Percentiles rank a stretch among this genome's conserved stretches.
Evolutionary conservation across 1,139 yeast species (phyloP).

Genomic region (Pneumocystis oryctolagi): DNA sequence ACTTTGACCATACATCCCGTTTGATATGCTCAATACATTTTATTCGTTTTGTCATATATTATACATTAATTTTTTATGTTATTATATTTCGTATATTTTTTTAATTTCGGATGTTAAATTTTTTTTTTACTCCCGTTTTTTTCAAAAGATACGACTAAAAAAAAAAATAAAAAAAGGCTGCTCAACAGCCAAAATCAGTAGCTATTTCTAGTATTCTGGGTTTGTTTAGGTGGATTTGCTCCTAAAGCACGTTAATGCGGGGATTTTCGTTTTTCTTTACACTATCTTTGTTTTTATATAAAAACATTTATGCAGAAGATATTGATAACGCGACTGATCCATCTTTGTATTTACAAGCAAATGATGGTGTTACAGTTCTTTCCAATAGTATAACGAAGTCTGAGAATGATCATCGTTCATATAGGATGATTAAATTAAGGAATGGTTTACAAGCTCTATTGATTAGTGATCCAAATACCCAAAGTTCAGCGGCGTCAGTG

Average conservation of each 20-base stretch:
- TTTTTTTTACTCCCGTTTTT: neutral
- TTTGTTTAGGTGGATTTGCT: neutral
- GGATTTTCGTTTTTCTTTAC: neutral
- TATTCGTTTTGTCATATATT: neutral
- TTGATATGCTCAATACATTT: neutral
- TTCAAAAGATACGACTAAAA: neutral
- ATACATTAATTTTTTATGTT: neutral
- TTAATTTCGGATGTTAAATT: neutral
- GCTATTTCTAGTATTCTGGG: neutral
- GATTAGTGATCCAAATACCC: slow-evolving; percentile 73
- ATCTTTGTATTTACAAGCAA: neutral
- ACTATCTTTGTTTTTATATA: neutral
- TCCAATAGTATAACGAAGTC: neutral
- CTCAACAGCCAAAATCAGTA: neutral
- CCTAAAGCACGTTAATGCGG: neutral
- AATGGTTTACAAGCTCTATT: slow-evolving; percentile 62
- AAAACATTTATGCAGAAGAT: slow-evolving; percentile 1
- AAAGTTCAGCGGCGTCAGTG: slow-evolving; percentile 81
- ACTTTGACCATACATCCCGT: neutral
- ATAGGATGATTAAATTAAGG: slow-evolving; percentile 48
- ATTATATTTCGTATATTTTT: too few relatives aligned
- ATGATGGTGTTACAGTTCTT: neutral
- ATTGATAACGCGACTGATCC: neutral
- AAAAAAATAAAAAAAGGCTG: neutral
- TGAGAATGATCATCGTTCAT: slow-evolving; percentile 19